Evolutionary conservation across 805 yeast genomes (phyloP).

Genomic region (Kazachstania taianensis): DNA sequence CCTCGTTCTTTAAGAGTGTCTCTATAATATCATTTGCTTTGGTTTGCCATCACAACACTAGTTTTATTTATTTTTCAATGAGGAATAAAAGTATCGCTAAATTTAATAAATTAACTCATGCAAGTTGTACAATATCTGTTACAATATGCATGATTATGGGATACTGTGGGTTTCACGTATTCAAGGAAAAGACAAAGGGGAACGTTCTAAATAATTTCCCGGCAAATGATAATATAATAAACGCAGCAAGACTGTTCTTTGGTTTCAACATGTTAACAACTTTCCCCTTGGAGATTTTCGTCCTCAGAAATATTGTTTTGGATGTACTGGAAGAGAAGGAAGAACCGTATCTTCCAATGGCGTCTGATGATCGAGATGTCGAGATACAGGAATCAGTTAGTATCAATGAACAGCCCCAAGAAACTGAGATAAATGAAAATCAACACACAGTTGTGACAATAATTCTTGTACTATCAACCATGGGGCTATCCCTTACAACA

Average conservation of each 20-base stretch:
- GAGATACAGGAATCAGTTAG: background rate
- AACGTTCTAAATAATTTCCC: slow-evolving; percentile 84
- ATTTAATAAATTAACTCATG: slow-evolving; percentile 70
- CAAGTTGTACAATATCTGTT: slow-evolving; percentile 74
- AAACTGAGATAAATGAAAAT: slow-evolving; percentile 40
- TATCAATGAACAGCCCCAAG: background rate
- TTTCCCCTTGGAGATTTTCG: slow-evolving; percentile 83
- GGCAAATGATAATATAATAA: slow-evolving; percentile 59
- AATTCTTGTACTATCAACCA: slow-evolving; percentile 51
- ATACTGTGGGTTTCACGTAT: slow-evolving; percentile 62
- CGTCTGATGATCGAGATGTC: background rate
- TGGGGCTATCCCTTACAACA: slow-evolving; percentile 67
- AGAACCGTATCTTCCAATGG: background rate
- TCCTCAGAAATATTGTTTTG: slow-evolving; percentile 75
- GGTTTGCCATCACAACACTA: slow-evolving; percentile 91
- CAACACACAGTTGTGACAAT: slow-evolving; percentile 42
- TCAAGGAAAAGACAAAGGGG: slow-evolving; percentile 73
- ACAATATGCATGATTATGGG: slow-evolving; percentile 72
- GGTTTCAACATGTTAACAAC: slow-evolving; percentile 91
- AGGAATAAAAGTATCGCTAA: slow-evolving; percentile 64
- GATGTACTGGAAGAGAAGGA: slow-evolving; percentile 21
- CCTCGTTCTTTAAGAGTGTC: slow-evolving; percentile 62
- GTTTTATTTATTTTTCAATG: slow-evolving; percentile 79
- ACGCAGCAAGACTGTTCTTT: slow-evolving; percentile 81
- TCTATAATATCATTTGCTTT: slow-evolving; percentile 92